A percentile compares a stretch with the other conserved stretches of the same genome.
These are phyloP conservation scores for Schizothecium vesticola DNA, from an alignment of 495 filamentous ascomycete genomes.

Conservation along the genomic window DNA sequence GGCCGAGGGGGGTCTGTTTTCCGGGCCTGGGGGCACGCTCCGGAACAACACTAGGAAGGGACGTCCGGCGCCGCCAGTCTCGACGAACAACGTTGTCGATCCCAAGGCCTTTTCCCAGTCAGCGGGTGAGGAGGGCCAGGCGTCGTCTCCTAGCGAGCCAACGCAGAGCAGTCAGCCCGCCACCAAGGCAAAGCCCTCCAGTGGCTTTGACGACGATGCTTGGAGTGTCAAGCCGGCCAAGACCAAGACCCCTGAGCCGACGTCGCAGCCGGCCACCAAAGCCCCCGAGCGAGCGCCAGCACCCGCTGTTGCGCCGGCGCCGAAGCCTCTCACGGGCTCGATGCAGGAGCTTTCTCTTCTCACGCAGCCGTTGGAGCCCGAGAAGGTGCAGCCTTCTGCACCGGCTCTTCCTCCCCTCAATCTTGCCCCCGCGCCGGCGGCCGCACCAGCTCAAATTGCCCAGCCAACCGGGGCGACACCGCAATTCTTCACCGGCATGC, in stretches of 20 bases:
- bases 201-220: constrained; percentile 93
- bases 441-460: constrained; percentile 40
- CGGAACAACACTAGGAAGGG: constrained; percentile 95
- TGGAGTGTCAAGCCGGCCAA: constrained; percentile 96
- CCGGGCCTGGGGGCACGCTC: constrained; percentile 79
- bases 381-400: constrained; percentile 50
- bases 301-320: constrained; percentile 18
- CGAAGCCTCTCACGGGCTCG: constrained; percentile 54
- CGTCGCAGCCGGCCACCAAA: constrained; percentile 27
- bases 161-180: constrained; percentile 33
- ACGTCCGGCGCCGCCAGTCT: constrained; percentile 74
- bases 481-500: constrained; percentile 44
- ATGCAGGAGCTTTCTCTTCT: constrained; percentile 77
- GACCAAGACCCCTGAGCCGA: constrained; percentile 40
- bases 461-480: constrained; percentile 51
- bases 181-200: constrained; percentile 42
- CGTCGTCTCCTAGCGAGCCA: constrained; percentile 44
- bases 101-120: constrained; percentile 75
- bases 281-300: constrained; percentile 38
- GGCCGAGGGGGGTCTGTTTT: constrained; percentile 73
- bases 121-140: constrained; percentile 35
- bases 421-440: constrained; percentile 35
- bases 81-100: constrained; percentile 81
- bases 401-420: constrained; percentile 31
- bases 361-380: constrained; percentile 69